Conservation (phyloP, 2,329 filamentous ascomycete species). For the Emericellopsis cladophorae region DNA sequence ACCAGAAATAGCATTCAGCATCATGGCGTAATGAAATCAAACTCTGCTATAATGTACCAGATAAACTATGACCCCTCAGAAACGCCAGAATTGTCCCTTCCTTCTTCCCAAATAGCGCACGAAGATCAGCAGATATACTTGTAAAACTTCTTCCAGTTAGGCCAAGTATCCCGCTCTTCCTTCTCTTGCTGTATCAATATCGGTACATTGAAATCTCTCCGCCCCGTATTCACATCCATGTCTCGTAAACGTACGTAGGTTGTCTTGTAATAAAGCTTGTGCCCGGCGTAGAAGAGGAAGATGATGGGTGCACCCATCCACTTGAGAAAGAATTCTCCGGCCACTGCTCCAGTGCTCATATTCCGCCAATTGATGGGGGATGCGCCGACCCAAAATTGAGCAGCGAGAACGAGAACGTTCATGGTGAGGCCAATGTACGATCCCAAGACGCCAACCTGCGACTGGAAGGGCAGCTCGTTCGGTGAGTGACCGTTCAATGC, state of each 20-base stretch:
- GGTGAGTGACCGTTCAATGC: conserved; percentile 53
- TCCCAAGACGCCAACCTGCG: conserved; percentile 66
- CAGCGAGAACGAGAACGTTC: conserved; percentile 63
- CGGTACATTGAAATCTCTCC: conserved; percentile 71
- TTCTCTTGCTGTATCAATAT: conserved; percentile 69
- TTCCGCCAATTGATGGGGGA: conserved; percentile 53
- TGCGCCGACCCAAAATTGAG: conserved; percentile 81
- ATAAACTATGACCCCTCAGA: neutral
- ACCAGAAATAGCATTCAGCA: too few relatives aligned
- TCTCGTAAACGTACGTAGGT: conserved; percentile 52
- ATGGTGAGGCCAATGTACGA: conserved; percentile 70
- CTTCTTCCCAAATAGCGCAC: neutral
- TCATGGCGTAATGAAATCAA: too few relatives aligned
- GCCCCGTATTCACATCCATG: conserved; percentile 80
- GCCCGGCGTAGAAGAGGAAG: conserved; percentile 52
- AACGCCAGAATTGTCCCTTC: neutral
- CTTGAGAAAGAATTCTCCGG: conserved; percentile 58
- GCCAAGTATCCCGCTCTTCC: conserved; percentile 61
- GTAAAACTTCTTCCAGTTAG: conserved; percentile 64
- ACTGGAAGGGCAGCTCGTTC: conserved; percentile 67
- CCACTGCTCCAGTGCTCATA: conserved; percentile 30
- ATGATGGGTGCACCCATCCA: conserved; percentile 62
- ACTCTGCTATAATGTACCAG: neutral
- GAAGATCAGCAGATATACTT: conserved; percentile 54
- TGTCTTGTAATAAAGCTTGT: conserved; percentile 67